phyloP scores from a whole-genome alignment of 2,329 filamentous ascomycete species.

The Alternaria ethzedia region DNA sequence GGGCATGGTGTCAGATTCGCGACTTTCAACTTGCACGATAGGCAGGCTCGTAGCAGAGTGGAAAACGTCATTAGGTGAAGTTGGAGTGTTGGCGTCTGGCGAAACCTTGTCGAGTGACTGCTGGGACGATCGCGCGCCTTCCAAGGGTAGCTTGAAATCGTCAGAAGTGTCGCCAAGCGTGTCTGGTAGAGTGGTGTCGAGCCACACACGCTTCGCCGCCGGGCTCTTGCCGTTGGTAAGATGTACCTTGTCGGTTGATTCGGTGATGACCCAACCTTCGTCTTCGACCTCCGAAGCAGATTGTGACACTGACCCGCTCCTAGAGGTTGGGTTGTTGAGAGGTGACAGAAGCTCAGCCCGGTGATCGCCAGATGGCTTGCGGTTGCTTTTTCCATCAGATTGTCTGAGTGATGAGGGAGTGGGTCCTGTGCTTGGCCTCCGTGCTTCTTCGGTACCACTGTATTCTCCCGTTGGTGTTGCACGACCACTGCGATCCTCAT shows the following conservation, averaged over 20 bases:
- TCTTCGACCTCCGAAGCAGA: conserved; percentile 46
- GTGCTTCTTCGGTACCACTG: conserved; percentile 36
- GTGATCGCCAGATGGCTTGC: conserved; percentile 32
- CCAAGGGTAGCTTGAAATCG: conserved; percentile 47
- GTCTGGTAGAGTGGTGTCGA: conserved; percentile 48
- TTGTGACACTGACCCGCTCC: conserved; percentile 26
- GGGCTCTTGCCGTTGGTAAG: conserved; percentile 21
- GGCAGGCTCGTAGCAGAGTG: conserved; percentile 58
- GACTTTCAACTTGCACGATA: conserved; percentile 59
- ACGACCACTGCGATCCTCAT: conserved; percentile 53
- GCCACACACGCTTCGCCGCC: conserved; percentile 47
- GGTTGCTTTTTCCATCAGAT: conserved; percentile 30
- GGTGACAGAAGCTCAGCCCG: conserved; percentile 33
- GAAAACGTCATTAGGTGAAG: conserved; percentile 53
- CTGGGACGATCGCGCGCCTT: conserved; percentile 47
- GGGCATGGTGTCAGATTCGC: conserved; percentile 48
- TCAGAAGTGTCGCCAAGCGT: conserved; percentile 33
- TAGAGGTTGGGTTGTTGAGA: conserved; percentile 21
- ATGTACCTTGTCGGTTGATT: conserved; percentile 34
- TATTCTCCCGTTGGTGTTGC: conserved; percentile 37
- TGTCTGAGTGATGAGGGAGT: conserved; percentile 31
- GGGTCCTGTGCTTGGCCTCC: conserved; percentile 40
- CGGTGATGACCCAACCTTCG: conserved; percentile 47
- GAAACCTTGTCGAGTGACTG: conserved; percentile 43
- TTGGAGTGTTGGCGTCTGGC: conserved; percentile 49